A percentile compares a stretch with the other conserved stretches of the same genome.
phyloP scores from a whole-genome alignment of 768 basidiomycete species.

The Mycena crocata region DNA sequence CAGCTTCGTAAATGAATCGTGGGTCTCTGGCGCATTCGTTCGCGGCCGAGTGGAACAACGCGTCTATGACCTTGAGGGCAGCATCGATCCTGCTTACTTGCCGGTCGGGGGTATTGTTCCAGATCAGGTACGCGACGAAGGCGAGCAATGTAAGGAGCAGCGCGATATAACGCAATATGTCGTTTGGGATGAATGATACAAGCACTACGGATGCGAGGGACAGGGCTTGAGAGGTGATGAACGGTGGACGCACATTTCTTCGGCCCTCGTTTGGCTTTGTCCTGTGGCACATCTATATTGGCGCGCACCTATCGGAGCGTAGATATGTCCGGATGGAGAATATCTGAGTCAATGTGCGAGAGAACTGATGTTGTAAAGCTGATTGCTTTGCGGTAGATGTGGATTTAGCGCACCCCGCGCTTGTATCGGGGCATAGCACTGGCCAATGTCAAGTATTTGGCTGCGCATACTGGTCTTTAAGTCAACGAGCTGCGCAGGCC shows the following conservation, averaged over 20 bases:
- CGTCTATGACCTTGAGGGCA: background rate
- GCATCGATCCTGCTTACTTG: background rate
- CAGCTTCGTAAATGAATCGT: conserved; percentile 6
- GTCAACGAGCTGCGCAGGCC: no score
- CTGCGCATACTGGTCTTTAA: no score
- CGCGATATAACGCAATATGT: background rate
- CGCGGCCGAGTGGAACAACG: background rate
- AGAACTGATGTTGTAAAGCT: no score
- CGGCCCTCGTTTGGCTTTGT: no score
- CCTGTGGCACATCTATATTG: no score
- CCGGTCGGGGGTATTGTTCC: background rate
- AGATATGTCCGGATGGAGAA: background rate
- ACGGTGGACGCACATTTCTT: no score
- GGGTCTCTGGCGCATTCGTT: conserved; percentile 14
- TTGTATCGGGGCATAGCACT: no score
- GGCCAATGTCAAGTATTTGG: no score
- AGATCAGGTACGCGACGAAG: background rate
- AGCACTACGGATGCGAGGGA: background rate
- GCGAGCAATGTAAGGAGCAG: background rate
- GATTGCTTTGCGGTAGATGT: no score
- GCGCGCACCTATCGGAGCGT: background rate
- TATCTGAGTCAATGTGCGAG: no score
- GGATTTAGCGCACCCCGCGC: no score
- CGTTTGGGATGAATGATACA: background rate
- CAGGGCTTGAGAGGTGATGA: background rate